A percentile compares a stretch with the other conserved stretches of the same genome.
phyloP scores from a whole-genome alignment of 2,329 filamentous ascomycete genomes.

The Aspergillus viridinutans region DNA sequence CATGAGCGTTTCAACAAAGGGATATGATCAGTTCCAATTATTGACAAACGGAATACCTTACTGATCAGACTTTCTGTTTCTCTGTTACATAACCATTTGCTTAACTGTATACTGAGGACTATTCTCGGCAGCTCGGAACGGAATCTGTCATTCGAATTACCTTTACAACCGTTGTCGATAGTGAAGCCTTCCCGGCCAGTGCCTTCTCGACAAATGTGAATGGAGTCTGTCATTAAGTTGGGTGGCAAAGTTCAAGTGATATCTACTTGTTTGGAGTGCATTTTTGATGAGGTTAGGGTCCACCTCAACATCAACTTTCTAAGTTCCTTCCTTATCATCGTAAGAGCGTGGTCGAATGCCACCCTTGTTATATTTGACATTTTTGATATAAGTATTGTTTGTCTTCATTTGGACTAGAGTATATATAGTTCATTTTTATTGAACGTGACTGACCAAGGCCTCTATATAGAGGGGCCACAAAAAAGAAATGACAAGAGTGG shows the following conservation, averaged over 20 bases:
- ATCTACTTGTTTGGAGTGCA: not conserved
- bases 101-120: not conserved
- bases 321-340: not conserved
- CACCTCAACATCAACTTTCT: not conserved
- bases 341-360: not conserved
- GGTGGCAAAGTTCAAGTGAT: too few species aligned
- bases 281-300: slow-evolving; percentile 7
- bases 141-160: too few species aligned
- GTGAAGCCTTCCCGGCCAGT: too few species aligned
- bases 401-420: not conserved
- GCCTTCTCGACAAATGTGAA: too few species aligned
- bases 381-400: not conserved
- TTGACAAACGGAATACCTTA: slow-evolving; percentile 97
- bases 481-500: not conserved
- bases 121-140: too few species aligned
- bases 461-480: too few species aligned
- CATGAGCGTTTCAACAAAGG: slow-evolving; percentile 82
- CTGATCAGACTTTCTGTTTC: slow-evolving; percentile 39
- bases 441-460: too few species aligned
- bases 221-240: too few species aligned
- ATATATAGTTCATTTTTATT: not conserved
- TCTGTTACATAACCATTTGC: not conserved
- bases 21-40: slow-evolving; percentile 97
- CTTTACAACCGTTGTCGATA: too few species aligned
- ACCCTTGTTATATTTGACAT: not conserved